Evolutionary conservation across 192 early-diverging fungal species (phyloP).

Genomic region (Mortierella antarctica): DNA sequence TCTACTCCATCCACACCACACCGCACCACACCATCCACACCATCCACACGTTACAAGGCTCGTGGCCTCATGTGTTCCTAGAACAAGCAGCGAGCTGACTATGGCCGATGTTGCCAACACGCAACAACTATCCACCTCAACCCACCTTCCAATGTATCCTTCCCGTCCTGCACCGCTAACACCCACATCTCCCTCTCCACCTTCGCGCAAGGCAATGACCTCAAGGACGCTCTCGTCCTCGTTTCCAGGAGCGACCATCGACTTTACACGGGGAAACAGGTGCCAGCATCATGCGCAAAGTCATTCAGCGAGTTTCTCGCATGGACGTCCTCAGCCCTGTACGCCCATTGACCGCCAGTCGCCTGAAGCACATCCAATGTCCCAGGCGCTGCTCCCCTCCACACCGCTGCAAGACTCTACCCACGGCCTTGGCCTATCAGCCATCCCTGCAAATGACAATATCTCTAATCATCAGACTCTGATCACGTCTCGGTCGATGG

Average conservation of each 20-base stretch:
- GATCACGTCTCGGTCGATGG: conserved; percentile 29
- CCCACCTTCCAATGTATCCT: background rate
- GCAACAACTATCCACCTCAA: conserved; percentile 2
- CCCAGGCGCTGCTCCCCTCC: background rate
- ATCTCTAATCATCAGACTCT: conserved; percentile 6
- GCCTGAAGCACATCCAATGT: no score
- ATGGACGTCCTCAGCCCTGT: no score
- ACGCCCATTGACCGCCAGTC: no score
- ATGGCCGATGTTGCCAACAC: conserved; percentile 14
- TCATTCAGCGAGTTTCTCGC: no score
- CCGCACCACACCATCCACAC: background rate
- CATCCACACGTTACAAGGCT: background rate
- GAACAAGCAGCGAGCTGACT: background rate
- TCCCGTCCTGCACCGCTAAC: conserved; percentile 12
- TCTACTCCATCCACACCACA: background rate
- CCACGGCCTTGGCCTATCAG: background rate
- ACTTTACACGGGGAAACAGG: no score
- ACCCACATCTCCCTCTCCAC: conserved; percentile 32
- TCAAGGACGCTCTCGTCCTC: conserved; percentile 5
- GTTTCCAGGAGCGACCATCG: background rate
- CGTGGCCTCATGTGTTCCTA: background rate
- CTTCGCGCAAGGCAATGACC: conserved; percentile 6
- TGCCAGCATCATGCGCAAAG: no score
- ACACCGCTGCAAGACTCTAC: background rate
- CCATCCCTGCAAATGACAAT: conserved; percentile 12